These are phyloP conservation scores for Gentiana macrophylla DNA, from an alignment of 257 asterid genomes.

Conservation along the genomic window DNA sequence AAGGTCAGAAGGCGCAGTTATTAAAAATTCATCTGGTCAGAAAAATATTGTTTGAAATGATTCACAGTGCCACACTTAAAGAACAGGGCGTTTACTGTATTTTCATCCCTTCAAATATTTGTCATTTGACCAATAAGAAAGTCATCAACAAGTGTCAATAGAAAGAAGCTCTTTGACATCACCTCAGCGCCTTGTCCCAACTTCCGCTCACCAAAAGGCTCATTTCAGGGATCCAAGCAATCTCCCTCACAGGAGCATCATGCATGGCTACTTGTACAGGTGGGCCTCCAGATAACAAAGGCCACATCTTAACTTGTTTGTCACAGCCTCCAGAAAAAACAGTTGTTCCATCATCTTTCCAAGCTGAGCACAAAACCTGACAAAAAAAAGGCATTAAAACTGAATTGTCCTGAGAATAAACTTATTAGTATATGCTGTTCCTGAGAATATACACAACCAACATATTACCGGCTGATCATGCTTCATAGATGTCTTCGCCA, in stretches of 20 bases:
- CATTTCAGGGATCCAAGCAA: conserved; percentile 95
- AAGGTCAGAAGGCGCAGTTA: neutral
- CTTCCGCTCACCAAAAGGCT: conserved; percentile 81
- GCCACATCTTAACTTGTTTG: conserved; percentile 99
- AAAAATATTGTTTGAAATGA: neutral
- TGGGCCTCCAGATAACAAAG: conserved; percentile 60
- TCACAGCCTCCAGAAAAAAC: conserved; percentile 99
- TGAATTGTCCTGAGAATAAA: conserved; percentile 1
- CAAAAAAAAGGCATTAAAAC: conserved; percentile 13
- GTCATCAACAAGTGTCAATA: neutral
- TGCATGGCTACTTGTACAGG: conserved; percentile 89
- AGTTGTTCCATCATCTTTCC: conserved; percentile 98
- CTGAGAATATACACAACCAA: neutral
- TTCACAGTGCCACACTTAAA: too few relatives aligned
- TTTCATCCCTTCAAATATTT: too few relatives aligned
- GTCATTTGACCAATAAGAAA: too few relatives aligned
- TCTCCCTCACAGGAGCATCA: conserved; percentile 85
- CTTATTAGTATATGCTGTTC: neutral
- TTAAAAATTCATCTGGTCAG: too few relatives aligned
- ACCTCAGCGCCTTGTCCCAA: conserved; percentile 94
- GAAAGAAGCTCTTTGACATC: conserved; percentile 3
- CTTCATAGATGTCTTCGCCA: conserved; percentile 69
- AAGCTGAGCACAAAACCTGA: conserved; percentile 85
- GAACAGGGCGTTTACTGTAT: too few relatives aligned
- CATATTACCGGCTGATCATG: conserved; percentile 84